Percentiles rank a stretch among this genome's conserved stretches.
phyloP scores from a whole-genome alignment of 2,329 filamentous ascomycete genomes.

The Cladophialophora psammophila region DNA sequence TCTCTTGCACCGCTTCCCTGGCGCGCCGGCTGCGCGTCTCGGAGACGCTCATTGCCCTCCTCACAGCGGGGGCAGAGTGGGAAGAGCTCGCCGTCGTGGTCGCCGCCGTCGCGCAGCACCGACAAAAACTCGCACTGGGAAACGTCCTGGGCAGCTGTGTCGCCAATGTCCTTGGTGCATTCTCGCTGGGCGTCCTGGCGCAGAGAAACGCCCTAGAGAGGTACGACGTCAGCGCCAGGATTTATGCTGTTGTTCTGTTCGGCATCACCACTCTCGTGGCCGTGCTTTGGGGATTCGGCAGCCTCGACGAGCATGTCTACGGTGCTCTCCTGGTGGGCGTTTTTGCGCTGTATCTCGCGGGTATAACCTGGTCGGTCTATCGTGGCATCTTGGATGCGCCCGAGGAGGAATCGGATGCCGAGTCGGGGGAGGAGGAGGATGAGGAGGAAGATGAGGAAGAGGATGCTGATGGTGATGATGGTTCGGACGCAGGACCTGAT shows the following conservation, averaged over 20 bases:
- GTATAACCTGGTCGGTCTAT: constrained; percentile 56
- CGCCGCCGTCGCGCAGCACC: constrained; percentile 56
- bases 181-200: constrained; percentile 60
- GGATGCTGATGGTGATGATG: neutral
- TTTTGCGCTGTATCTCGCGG: constrained; percentile 56
- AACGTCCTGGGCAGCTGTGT: constrained; percentile 63
- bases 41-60: constrained; percentile 57
- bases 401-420: constrained; percentile 53
- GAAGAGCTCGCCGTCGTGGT: constrained; percentile 63
- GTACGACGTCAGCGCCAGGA: constrained; percentile 59
- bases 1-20: constrained; percentile 52
- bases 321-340: constrained; percentile 52
- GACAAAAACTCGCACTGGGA: constrained; percentile 59
- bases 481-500: neutral
- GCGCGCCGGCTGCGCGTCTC: constrained; percentile 56
- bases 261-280: constrained; percentile 52
- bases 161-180: constrained; percentile 64
- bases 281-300: constrained; percentile 18
- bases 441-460: neutral
- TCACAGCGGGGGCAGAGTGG: constrained; percentile 64
- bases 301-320: constrained; percentile 37
- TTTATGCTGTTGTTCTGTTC: constrained; percentile 56
- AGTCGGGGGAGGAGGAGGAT: constrained; percentile 35
- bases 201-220: constrained; percentile 44
- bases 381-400: constrained; percentile 53